Percentiles rank a stretch among this genome's conserved stretches.
Evolutionary conservation across 306 rosid species (phyloP).

Genomic region (Dryas drummondii): DNA sequence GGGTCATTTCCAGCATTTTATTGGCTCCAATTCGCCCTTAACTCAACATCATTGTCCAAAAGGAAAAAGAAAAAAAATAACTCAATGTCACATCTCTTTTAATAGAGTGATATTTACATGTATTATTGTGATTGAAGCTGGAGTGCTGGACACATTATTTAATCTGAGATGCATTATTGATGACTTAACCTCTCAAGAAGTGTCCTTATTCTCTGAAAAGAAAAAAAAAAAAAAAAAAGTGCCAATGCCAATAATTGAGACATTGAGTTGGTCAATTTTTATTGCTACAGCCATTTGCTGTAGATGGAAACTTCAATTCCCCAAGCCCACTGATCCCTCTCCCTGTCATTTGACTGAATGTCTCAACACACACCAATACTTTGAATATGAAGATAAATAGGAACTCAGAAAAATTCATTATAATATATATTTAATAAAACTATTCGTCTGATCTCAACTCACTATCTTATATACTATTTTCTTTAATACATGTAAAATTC

Average conservation of each 20-base stretch:
- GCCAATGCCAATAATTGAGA: not conserved
- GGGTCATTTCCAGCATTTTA: not conserved
- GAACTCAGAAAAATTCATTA: too few relatives aligned
- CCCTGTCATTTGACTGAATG: slow-evolving; percentile 3
- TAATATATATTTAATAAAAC: too few relatives aligned
- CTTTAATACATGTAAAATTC: too few relatives aligned
- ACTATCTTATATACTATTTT: too few relatives aligned
- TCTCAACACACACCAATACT: not conserved
- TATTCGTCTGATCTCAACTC: too few relatives aligned
- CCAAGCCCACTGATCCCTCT: not conserved
- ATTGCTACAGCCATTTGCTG: not conserved
- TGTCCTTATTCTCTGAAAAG: too few relatives aligned
- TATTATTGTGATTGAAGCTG: not conserved
- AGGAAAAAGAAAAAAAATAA: too few relatives aligned
- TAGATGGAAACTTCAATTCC: slow-evolving; percentile 4
- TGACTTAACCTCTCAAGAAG: not conserved
- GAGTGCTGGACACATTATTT: not conserved
- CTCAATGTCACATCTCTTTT: not conserved
- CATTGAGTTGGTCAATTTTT: not conserved
- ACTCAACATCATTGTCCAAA: not conserved
- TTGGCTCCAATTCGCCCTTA: not conserved
- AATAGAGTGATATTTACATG: not conserved
- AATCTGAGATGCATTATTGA: not conserved
- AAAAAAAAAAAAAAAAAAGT: not conserved
- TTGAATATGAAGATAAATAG: not conserved